Evolutionary conservation across 108 stramenopile genomes (phyloP).

Genomic region (Hondaea fermentalgiana): DNA sequence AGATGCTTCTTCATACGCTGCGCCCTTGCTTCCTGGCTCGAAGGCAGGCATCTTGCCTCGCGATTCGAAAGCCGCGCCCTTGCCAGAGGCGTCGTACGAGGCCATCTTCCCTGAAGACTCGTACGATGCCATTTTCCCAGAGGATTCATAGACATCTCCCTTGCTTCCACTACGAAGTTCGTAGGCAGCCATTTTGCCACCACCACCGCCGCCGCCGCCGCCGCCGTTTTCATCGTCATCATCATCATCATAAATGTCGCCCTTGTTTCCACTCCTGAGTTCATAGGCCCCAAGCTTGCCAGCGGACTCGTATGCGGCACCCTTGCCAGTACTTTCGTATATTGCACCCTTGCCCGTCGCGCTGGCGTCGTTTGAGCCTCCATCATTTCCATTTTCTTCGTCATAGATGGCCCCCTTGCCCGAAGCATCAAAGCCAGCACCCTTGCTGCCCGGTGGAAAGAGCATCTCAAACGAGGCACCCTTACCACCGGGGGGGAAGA

Average conservation of each 20-base stretch:
- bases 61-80: background rate
- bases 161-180: no score
- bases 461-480: background rate
- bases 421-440: background rate
- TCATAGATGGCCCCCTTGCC: background rate
- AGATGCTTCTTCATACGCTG: background rate
- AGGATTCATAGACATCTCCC: no score
- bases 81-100: background rate
- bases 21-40: background rate
- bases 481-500: background rate
- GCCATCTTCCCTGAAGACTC: background rate
- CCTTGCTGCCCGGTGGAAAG: background rate
- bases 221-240: no score
- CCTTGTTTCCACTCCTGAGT: background rate
- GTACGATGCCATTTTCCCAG: background rate
- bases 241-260: no score
- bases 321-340: background rate
- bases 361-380: background rate
- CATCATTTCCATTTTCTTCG: background rate
- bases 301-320: background rate
- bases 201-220: no score
- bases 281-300: no score
- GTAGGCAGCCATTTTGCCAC: no score
- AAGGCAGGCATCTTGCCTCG: background rate
- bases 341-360: background rate